Evolutionary conservation across 768 basidiomycete species (phyloP).

Genomic region (Lactarius pseudohatsudake): DNA sequence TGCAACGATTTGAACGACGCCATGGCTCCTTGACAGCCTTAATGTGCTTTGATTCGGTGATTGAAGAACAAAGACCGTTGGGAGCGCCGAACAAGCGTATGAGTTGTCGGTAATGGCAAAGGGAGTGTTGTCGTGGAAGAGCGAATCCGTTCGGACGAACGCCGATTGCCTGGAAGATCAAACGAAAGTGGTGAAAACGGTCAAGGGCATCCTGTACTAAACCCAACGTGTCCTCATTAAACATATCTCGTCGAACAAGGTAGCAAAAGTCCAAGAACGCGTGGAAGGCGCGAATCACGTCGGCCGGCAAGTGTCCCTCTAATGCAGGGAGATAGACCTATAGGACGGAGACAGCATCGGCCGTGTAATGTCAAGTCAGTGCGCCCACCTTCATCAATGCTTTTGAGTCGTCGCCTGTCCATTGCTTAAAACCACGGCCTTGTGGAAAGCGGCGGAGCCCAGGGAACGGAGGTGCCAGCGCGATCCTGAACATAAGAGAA

Average conservation of each 20-base stretch:
- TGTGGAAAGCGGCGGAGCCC: background rate
- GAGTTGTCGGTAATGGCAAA: background rate
- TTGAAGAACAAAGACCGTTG: background rate
- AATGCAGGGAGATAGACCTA: slow-evolving; percentile 1
- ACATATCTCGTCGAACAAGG: too few species aligned
- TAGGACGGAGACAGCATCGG: too few species aligned
- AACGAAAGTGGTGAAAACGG: background rate
- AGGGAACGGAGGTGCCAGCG: background rate
- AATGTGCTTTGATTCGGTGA: too few species aligned
- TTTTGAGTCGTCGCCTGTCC: background rate
- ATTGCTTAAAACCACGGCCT: background rate
- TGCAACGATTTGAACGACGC: background rate
- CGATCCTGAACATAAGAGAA: background rate
- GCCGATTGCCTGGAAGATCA: background rate
- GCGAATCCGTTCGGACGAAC: background rate
- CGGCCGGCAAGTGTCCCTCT: background rate
- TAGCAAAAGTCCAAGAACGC: background rate
- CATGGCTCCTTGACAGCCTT: background rate
- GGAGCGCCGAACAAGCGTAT: background rate
- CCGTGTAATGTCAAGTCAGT: too few species aligned
- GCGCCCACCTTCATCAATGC: background rate
- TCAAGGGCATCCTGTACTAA: too few species aligned
- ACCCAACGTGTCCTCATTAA: too few species aligned
- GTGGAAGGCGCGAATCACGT: background rate
- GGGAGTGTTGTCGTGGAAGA: background rate